Base-by-base conservation (phyloP, 2,329 filamentous ascomycete genomes). In the Nothopassalora personata region DNA sequence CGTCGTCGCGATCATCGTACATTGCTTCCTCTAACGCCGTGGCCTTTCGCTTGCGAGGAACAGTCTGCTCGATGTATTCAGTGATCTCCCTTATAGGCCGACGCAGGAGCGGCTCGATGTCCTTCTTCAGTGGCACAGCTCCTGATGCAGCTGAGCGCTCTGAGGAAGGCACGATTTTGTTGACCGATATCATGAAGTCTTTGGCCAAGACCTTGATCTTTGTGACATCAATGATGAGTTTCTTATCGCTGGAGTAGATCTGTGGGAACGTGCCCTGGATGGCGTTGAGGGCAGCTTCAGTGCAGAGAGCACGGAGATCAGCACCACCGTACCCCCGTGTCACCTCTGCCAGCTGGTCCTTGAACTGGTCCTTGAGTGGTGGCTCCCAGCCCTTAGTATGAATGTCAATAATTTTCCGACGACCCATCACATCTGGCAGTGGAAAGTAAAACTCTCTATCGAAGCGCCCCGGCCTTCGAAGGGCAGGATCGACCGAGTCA, bases 371-470 rank as follows among this genome's bases (percentile, higher is more conserved):
- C 27, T 89, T 82, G 28, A 99, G 79, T 1, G 84, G 81, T 10
- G 86, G 86, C 19, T 92, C 89, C 94, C 94, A 99, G 63, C 91
- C 91, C 71, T 89, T 88, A 6, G 94, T 99, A 72, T 99, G 91
- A 60, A 99, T 99, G 64, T 97, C 88, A 60, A 99, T 82, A 68
- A 99, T 99, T 4, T 90, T 83, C 64, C 89, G 87, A 61, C 94
- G 86, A 23, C 86, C 91, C 43, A 89, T 85, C 4, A 86, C 80
- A 66, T 93, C 90, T 0, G 94, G 94, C 33, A 99, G 80, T 0
- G 94, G 92, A 71, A 99, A 99, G 77, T 97, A 97, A 69, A 99
- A 99, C 74, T 99, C 95, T 73, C 94, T 83, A 72, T 99, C 94
- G 70, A 99, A 99, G 54, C 94, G 88, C 47, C 94, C 95, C 19